Percentiles rank a stretch among this genome's conserved stretches.
Conservation (phyloP, 2,329 filamentous ascomycete species). For the Paecilomyces fulvus region DNA sequence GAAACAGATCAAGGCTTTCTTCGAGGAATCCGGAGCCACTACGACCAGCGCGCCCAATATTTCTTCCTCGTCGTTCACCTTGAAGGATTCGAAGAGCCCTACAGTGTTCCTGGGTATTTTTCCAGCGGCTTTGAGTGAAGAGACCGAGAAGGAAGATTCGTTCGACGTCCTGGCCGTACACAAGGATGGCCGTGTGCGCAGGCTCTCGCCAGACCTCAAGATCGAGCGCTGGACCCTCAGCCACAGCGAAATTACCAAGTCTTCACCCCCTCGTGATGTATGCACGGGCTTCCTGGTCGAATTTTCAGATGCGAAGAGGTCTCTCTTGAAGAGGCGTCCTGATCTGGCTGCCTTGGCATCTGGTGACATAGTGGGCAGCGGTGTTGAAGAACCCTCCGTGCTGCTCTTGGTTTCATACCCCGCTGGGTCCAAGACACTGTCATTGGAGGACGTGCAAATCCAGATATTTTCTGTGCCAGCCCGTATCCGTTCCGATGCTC, state of each 20-base stretch:
- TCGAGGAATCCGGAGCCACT: slow-evolving; percentile 37
- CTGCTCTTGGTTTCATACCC: slow-evolving; percentile 34
- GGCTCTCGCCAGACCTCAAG: slow-evolving; percentile 32
- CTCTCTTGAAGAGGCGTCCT: slow-evolving; percentile 31
- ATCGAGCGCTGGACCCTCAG: slow-evolving; percentile 32
- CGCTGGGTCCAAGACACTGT: slow-evolving; percentile 16
- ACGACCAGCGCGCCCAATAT: slow-evolving; percentile 26
- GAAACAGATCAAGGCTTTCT: slow-evolving; percentile 46
- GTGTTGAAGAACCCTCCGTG: slow-evolving; percentile 25
- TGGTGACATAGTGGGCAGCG: slow-evolving; percentile 20
- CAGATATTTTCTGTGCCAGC: slow-evolving; percentile 33
- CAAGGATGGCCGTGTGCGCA: slow-evolving; percentile 34
- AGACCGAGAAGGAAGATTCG: slow-evolving; percentile 16
- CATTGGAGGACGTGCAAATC: slow-evolving; percentile 28
- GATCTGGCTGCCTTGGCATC: slow-evolving; percentile 30
- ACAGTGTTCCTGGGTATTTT: slow-evolving; percentile 31
- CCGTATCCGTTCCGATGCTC: slow-evolving; percentile 10
- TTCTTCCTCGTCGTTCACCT: slow-evolving; percentile 29
- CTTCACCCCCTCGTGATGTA: slow-evolving; percentile 19
- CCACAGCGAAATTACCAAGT: slow-evolving; percentile 24
- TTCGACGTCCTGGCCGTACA: slow-evolving; percentile 37
- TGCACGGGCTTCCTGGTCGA: slow-evolving; percentile 30
- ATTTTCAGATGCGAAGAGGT: slow-evolving; percentile 34
- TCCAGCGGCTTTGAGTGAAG: slow-evolving; percentile 17
- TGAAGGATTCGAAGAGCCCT: slow-evolving; percentile 30